Evolutionary conservation across 495 filamentous ascomycete species (phyloP), one percentile per base, ranked within the genome.

Genomic region (Aspergillus indologenus): DNA sequence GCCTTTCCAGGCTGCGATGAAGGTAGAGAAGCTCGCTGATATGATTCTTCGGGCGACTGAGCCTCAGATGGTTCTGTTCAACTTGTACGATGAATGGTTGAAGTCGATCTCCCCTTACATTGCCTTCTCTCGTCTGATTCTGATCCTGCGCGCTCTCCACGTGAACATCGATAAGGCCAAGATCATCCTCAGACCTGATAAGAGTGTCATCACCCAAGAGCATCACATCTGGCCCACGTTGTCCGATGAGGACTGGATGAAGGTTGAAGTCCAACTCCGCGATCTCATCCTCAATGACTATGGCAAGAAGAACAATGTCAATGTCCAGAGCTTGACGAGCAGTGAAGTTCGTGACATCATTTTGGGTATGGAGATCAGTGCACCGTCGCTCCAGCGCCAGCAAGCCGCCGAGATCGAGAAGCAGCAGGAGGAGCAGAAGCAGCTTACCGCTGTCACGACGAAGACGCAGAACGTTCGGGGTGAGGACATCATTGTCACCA

Each of bases 261-360:
- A 97, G 83, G 91, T 99, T 20, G 95, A 99, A 82, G 90, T 91
- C 58, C 91, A 96, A 69, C 77, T 99, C 52, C 86, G 95, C 65
- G 95, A 99, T 81, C 75, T 99, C 54, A 98, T 99, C 62, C 72
- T 99, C 57, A 96, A 97, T 59, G 94, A 99, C 71, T 99, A 99
- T 66, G 95, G 95, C 65, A 98, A 98, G 85, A 98, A 98, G 81
- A 99, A 98, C 75, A 97, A 98, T 65, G 95, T 99, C 76, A 98
- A 97, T 69, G 92, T 93, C 21, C 94, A 95, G 18, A 95, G 90
- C 67, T 81, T 99, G 75, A 99, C 95, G 0, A 96, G 86, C 64
- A 95, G 87, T 65, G 95, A 99, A 83, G 93, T 99, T 44, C 86
- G 95, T 55, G 95, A 99, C 69, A 99, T 99, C 66, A 99, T 99